Conservation (phyloP, 352 stramenopile genomes). For the Globisporangium polare region DNA sequence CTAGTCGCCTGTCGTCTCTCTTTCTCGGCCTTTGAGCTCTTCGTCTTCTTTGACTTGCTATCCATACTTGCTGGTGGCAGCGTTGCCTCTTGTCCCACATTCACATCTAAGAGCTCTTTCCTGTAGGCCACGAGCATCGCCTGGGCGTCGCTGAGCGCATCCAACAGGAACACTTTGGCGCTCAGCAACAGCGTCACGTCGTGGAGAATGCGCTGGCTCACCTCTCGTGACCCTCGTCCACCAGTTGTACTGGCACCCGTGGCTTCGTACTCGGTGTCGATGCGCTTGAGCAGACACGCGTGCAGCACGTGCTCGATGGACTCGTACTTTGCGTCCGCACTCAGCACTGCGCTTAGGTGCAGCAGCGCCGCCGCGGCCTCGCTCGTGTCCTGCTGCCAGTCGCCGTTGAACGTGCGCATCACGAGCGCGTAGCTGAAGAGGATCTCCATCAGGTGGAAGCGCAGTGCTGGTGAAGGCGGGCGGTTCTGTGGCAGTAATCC, state of each 20-base stretch:
- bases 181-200: conserved; percentile 41
- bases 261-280: conserved; percentile 15
- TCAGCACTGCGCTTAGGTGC: conserved; percentile 45
- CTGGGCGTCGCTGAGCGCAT: conserved; percentile 54
- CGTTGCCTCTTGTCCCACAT: neutral
- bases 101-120: conserved; percentile 22
- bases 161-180: conserved; percentile 50
- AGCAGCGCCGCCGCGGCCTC: conserved; percentile 47
- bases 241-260: neutral
- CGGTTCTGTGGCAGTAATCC: conserved; percentile 25
- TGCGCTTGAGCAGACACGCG: conserved; percentile 27
- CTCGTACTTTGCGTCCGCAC: conserved; percentile 39
- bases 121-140: conserved; percentile 35
- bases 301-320: conserved; percentile 45
- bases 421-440: conserved; percentile 69
- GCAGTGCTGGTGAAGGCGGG: conserved; percentile 36
- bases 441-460: conserved; percentile 63
- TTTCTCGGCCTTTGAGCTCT: conserved; percentile 16
- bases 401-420: conserved; percentile 72
- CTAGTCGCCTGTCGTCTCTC: conserved; percentile 21
- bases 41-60: conserved; percentile 14
- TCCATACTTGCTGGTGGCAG: neutral
- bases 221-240: neutral
- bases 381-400: conserved; percentile 54
- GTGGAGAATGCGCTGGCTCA: conserved; percentile 31